Percentiles rank a stretch among this genome's conserved stretches.
Conservation (phyloP, 108 stramenopile species). For the Skeletonema tropicum region DNA sequence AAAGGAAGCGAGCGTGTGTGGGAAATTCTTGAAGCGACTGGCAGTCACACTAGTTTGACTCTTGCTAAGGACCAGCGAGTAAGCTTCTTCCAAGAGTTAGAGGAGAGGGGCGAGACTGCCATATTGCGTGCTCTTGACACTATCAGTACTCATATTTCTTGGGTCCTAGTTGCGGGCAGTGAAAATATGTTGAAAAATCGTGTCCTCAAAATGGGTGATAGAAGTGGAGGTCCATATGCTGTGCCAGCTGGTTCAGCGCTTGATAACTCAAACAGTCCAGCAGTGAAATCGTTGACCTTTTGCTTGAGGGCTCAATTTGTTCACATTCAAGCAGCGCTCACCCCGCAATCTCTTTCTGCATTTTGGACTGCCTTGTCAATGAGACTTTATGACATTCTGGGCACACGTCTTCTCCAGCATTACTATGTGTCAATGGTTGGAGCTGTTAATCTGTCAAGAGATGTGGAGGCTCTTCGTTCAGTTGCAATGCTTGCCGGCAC, state of each 20-base stretch:
- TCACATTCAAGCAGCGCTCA: slow-evolving; percentile 81
- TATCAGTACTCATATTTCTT: slow-evolving; percentile 81
- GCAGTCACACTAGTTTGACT: slow-evolving; percentile 59
- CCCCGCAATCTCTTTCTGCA: slow-evolving; percentile 73
- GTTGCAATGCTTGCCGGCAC: slow-evolving; percentile 85
- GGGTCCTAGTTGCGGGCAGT: slow-evolving; percentile 81
- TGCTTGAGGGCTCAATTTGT: slow-evolving; percentile 85
- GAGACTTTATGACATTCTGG: slow-evolving; percentile 82
- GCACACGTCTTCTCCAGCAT: slow-evolving; percentile 73
- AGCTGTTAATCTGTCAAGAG: slow-evolving; percentile 81
- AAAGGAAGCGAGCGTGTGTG: slow-evolving; percentile 78
- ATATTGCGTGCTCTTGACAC: slow-evolving; percentile 80
- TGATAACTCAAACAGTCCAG: slow-evolving; percentile 80
- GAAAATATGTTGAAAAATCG: slow-evolving; percentile 73
- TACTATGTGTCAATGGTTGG: slow-evolving; percentile 82
- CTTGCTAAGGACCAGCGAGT: slow-evolving; percentile 67
- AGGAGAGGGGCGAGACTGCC: slow-evolving; percentile 78
- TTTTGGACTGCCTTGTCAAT: slow-evolving; percentile 91
- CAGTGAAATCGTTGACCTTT: slow-evolving; percentile 82
- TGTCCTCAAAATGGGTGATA: slow-evolving; percentile 43
- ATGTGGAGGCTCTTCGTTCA: slow-evolving; percentile 81
- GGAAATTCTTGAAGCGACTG: slow-evolving; percentile 69
- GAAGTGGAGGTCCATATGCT: slow-evolving; percentile 68
- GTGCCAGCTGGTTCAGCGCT: slow-evolving; percentile 72
- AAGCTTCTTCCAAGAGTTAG: slow-evolving; percentile 77